Conservation (phyloP, 75 land plant species). For the Azolla pinnata region DNA sequence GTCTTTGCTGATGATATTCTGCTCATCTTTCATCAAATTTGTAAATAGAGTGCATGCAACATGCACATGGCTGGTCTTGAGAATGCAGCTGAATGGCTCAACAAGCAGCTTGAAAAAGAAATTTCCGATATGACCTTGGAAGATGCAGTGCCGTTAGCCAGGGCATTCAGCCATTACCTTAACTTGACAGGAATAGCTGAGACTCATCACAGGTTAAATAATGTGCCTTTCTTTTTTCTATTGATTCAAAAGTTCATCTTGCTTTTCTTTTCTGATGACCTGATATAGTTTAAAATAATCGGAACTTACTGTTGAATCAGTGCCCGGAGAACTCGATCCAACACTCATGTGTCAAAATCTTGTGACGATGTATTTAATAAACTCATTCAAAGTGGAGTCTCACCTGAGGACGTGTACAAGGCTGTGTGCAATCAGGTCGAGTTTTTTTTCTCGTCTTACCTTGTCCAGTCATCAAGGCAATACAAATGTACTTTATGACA, state of each 20-base stretch:
- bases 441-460: background rate
- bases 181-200: constrained; percentile 94
- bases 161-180: constrained; percentile 87
- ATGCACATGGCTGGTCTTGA: constrained; percentile 74
- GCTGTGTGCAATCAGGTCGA: constrained; percentile 91
- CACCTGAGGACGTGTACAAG: constrained; percentile 73
- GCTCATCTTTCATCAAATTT: too few relatives aligned
- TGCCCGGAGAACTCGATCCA: constrained; percentile 44
- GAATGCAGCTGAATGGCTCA: constrained; percentile 62
- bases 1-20: too few relatives aligned
- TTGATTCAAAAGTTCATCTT: background rate
- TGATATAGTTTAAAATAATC: background rate
- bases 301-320: constrained; percentile 18
- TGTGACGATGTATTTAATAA: constrained; percentile 84
- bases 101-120: constrained; percentile 69
- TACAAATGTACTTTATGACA: background rate
- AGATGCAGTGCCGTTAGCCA: constrained; percentile 66
- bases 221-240: background rate
- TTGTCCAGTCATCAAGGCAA: background rate
- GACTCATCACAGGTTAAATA: constrained; percentile 73
- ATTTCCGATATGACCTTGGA: constrained; percentile 65
- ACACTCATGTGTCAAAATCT: constrained; percentile 55
- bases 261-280: background rate
- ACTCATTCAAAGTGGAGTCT: constrained; percentile 68
- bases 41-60: constrained; percentile 56